Conservation (phyloP, 805 yeast genomes). For the Candida jianshihensis region DNA sequence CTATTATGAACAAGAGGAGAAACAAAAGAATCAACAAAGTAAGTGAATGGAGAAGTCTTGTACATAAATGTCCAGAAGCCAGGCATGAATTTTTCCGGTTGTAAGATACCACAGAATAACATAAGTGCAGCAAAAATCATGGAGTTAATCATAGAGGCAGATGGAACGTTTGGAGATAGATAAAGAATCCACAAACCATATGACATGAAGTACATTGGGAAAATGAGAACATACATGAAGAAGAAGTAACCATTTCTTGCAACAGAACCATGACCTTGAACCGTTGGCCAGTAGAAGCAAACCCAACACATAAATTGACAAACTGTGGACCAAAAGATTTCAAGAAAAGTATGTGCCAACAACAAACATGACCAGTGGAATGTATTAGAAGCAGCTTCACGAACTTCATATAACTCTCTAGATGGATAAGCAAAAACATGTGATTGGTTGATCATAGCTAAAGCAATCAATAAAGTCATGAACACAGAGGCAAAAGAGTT, state of each 20-base stretch:
- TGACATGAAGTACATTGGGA: too few relatives aligned
- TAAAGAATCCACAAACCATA: too few relatives aligned
- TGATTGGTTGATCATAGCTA: too few relatives aligned
- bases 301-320: too few relatives aligned
- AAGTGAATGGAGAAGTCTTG: slow-evolving; percentile 64
- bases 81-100: slow-evolving; percentile 46
- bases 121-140: slow-evolving; percentile 55
- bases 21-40: slow-evolving; percentile 50
- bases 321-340: slow-evolving; percentile 60
- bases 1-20: slow-evolving; percentile 49
- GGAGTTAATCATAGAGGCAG: slow-evolving; percentile 58
- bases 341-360: slow-evolving; percentile 54
- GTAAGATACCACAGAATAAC: slow-evolving; percentile 75
- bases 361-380: slow-evolving; percentile 62
- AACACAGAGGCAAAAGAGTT: too few relatives aligned
- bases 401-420: slow-evolving; percentile 63
- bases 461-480: too few relatives aligned
- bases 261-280: too few relatives aligned
- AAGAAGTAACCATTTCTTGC: too few relatives aligned
- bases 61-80: slow-evolving; percentile 83
- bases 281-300: too few relatives aligned
- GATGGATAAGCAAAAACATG: too few relatives aligned
- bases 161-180: slow-evolving; percentile 53
- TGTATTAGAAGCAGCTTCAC: slow-evolving; percentile 69
- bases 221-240: slow-evolving; percentile 48